phyloP scores from a whole-genome alignment of 2,329 filamentous ascomycete species.

The Talaromyces islandicus region DNA sequence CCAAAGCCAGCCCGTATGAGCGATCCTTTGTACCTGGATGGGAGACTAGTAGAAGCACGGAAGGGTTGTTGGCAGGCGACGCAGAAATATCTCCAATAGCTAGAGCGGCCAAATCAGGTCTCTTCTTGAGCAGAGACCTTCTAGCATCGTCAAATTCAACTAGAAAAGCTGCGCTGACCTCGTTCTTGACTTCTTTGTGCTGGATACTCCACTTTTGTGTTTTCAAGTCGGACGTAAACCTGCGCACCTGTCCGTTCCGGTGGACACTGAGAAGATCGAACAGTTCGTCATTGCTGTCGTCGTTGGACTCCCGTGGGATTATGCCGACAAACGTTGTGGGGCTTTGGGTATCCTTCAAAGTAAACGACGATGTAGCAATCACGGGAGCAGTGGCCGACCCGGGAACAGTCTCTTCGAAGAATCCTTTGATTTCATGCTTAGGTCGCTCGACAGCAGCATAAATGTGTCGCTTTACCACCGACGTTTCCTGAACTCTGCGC shows the following conservation, averaged over 20 bases:
- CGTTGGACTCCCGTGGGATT: constrained; percentile 22
- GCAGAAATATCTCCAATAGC: constrained; percentile 26
- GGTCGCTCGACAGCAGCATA: constrained; percentile 48
- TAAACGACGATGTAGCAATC: constrained; percentile 35
- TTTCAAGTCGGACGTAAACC: constrained; percentile 34
- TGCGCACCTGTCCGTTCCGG: constrained; percentile 36
- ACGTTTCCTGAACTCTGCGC: constrained; percentile 40
- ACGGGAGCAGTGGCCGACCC: constrained; percentile 25
- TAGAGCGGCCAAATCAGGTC: constrained; percentile 34
- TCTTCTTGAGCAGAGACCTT: constrained; percentile 33
- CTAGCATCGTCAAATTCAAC: constrained; percentile 37
- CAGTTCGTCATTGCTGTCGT: constrained; percentile 21
- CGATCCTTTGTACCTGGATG: constrained; percentile 25
- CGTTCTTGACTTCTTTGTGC: constrained; percentile 27
- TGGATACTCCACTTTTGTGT: constrained; percentile 34
- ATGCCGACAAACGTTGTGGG: constrained; percentile 34
- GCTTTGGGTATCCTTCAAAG: constrained; percentile 30
- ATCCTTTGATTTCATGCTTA: constrained; percentile 49
- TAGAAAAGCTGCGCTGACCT: constrained; percentile 30
- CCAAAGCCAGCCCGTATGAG: constrained; percentile 17
- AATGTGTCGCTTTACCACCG: constrained; percentile 47
- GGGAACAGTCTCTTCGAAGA: constrained; percentile 43
- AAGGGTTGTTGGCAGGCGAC: constrained; percentile 23
- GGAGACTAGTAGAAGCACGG: constrained; percentile 35
- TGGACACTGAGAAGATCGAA: constrained; percentile 40